Evolutionary conservation across 257 asterid species (phyloP), one percentile per base, ranked within the genome.

Genomic region (Lavandula angustifolia): DNA sequence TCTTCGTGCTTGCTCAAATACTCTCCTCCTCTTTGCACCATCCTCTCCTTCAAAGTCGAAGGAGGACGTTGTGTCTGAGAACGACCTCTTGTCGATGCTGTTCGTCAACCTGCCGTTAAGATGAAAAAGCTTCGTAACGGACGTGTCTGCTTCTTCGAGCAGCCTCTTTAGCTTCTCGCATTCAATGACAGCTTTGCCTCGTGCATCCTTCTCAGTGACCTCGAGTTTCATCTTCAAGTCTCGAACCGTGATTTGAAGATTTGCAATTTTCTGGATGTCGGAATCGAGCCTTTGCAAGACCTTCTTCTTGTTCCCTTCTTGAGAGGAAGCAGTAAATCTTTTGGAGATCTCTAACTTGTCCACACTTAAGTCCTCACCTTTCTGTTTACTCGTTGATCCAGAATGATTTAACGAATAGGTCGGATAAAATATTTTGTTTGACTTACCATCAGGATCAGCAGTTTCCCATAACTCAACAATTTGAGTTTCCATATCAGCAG

Each of bases 221-320:
- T 79, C 88, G 17, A 90, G 88, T 69, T 87, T 88, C 77, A 78
- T 84, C 87, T 79, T 90, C 84, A 94, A 64, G 67, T 86, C 98
- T 33, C 81, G 85, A 22, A 94, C 89, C 0, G 95, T 82, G 33
- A 90, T 90, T 62, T 90, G 95, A 56, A 94, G 96, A 76, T 90
- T 94, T 4, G 86, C 89, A 70, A 94, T 51, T 72, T 91, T 90
- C 77, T 88, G 95, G 46, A 88, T 85, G 41, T 91, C 98, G 0
- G 98, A 90, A 62, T 90, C 85, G 31, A 94, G 95, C 79, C 98
- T 79, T 61, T 86, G 91, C 68, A 90, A 54, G 44, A 90, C 83
- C 77, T 82, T 91, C 75, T 78, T 82, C 80, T 78, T 81, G 87
- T 74, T 82, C 52, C 87, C 95, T 71, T 87, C 27, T 22, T 22